phyloP scores from a whole-genome alignment of 805 yeast genomes.

The Candida arabinofermentans region DNA sequence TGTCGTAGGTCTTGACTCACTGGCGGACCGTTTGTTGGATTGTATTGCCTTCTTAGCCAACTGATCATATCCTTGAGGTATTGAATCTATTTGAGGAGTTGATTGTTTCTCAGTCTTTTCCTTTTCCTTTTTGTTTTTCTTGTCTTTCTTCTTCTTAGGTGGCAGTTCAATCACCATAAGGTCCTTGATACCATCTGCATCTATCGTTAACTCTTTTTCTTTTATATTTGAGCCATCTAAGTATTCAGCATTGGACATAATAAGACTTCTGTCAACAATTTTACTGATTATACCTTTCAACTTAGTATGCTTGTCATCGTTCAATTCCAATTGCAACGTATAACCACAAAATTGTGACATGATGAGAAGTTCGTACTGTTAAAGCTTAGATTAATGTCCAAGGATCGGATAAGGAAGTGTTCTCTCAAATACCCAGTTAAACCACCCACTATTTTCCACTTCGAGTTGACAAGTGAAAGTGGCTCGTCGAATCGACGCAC shows the following conservation, averaged over 20 bases:
- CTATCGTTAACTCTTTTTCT: slow-evolving; percentile 16
- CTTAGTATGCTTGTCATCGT: slow-evolving; percentile 30
- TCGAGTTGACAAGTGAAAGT: too few species aligned
- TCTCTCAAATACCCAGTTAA: too few species aligned
- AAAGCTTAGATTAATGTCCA: too few species aligned
- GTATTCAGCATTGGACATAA: slow-evolving; percentile 31
- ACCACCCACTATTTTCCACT: too few species aligned
- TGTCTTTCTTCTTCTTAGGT: slow-evolving; percentile 22
- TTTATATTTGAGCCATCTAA: slow-evolving; percentile 23
- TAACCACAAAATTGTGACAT: slow-evolving; percentile 43
- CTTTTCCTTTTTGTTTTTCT: slow-evolving; percentile 15
- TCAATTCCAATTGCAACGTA: slow-evolving; percentile 40
- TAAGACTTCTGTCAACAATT: slow-evolving; percentile 20
- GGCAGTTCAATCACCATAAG: slow-evolving; percentile 57
- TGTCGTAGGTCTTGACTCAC: slow-evolving; percentile 7
- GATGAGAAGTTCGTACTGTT: neutral
- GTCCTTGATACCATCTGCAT: slow-evolving; percentile 45
- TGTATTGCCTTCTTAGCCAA: neutral
- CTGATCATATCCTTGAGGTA: slow-evolving; percentile 2
- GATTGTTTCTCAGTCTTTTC: slow-evolving; percentile 2
- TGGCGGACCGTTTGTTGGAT: neutral
- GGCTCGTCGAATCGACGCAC: too few species aligned
- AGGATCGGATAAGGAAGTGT: too few species aligned
- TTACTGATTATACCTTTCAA: slow-evolving; percentile 24
- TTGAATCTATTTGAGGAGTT: neutral